phyloP scores from a whole-genome alignment of 306 rosid genomes.

The Sophora flavescens region DNA sequence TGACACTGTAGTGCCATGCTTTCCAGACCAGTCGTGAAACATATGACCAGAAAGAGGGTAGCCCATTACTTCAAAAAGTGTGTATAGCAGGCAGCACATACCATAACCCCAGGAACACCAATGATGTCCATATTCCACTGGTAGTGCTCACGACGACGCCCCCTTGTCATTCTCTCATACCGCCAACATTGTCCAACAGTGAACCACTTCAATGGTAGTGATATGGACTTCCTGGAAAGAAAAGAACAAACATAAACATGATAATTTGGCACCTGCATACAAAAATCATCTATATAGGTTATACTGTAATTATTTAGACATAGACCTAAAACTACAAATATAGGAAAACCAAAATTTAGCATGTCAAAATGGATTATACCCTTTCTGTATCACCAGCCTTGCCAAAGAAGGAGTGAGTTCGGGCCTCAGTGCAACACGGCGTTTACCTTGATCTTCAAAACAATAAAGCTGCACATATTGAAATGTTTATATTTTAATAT shows the following conservation, averaged over 20 bases:
- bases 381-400: constrained; percentile 94
- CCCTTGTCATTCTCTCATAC: constrained; percentile 98
- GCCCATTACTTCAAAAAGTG: constrained; percentile 29
- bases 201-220: constrained; percentile 97
- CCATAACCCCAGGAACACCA: constrained; percentile 91
- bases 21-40: constrained; percentile 27
- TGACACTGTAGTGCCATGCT: constrained; percentile 27
- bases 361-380: constrained; percentile 60
- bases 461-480: constrained; percentile 82
- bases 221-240: constrained; percentile 75
- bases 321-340: constrained; percentile 39
- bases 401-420: constrained; percentile 99
- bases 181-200: constrained; percentile 99
- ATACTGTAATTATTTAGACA: constrained; percentile 25
- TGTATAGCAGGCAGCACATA: constrained; percentile 49
- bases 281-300: constrained; percentile 44
- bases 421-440: constrained; percentile 95
- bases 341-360: constrained; percentile 17
- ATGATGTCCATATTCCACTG: constrained; percentile 99
- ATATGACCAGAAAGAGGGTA: constrained; percentile 23
- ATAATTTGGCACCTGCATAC: constrained; percentile 55
- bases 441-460: constrained; percentile 96
- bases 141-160: constrained; percentile 95
- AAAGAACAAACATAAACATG: constrained; percentile 54
- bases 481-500: constrained; percentile 26